Percentiles rank a stretch among this genome's conserved stretches.
Evolutionary conservation across 1,139 yeast species (phyloP).

Genomic region (Arxiozyma slooffiae): DNA sequence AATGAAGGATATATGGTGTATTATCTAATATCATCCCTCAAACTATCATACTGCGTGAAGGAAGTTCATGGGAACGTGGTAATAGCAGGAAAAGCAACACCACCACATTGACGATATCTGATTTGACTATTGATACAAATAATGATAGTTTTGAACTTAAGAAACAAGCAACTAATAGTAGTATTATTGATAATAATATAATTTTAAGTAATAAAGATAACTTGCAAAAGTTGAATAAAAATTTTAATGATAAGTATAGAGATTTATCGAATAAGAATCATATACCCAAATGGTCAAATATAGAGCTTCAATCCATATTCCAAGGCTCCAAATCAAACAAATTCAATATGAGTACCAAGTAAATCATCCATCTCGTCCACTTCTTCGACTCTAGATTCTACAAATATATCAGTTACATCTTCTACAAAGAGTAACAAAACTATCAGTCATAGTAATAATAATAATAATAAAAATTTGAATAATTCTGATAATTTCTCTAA

Average conservation of each 20-base stretch:
- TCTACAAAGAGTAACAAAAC: not conserved
- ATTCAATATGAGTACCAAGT: constrained; percentile 10
- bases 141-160: not conserved
- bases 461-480: not conserved
- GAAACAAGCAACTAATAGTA: not conserved
- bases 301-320: constrained; percentile 31
- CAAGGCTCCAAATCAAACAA: constrained; percentile 12
- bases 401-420: not conserved
- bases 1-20: constrained; percentile 13
- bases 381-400: not conserved
- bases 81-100: not conserved
- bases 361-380: not conserved
- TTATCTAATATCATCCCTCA: constrained; percentile 20
- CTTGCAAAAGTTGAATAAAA: constrained; percentile 1
- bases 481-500: not conserved
- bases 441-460: not conserved
- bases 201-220: not conserved
- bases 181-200: not conserved
- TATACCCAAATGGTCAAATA: constrained; percentile 26
- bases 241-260: not conserved
- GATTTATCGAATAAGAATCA: constrained; percentile 7
- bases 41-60: constrained; percentile 5
- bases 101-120: not conserved
- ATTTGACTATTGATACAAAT: not conserved
- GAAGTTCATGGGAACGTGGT: not conserved